Evolutionary conservation across 805 yeast species (phyloP), one percentile per base, ranked within the genome.

Genomic region (Pichia exigua): DNA sequence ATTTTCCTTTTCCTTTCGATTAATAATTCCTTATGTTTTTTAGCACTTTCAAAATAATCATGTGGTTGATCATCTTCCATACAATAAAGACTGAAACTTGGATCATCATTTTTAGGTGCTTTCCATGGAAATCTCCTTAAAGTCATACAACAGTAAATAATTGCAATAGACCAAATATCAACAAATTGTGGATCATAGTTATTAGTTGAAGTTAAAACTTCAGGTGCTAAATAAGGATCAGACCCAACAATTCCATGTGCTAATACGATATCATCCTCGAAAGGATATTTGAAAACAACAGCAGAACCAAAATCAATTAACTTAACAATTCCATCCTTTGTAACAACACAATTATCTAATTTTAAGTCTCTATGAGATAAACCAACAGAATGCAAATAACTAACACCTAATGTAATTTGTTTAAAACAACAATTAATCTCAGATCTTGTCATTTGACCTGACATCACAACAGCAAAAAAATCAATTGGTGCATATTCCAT

Each of bases 401-500:
- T 75, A 3, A 86, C 87, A 56, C 94, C 95, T 46, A 79, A 76
- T 41, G 81, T 71, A 42, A 87, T 75, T 68, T 87, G 95, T 64
- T 82, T 85, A 52, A 87, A 72, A 64, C 89, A 87, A 64, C 95
- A 87, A 62, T 86, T 86, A 57, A 86, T 85, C 65, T 87, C 95
- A 50, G 82, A 83, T 61, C 94, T 75, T 7, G 86, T 75, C 91
- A 87, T 85, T 60, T 81, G 77, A 24, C 90, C 91, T 5, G 89
- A 82, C 95, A 87, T 87, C 17, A 87, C 95, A 44, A 87, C 89
- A 0, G 90, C 89, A 64, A 87, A 87, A 66, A 87, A 85, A 69
- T 87, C 95, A 42, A 81, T 77, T 26, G 92, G 94, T 52, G 91
- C 86, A 61, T 85, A 87, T 65, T 87, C 94, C 94, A 87, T 87